Conservation (phyloP, 768 basidiomycete species). For the Lentinula edodes region DNA sequence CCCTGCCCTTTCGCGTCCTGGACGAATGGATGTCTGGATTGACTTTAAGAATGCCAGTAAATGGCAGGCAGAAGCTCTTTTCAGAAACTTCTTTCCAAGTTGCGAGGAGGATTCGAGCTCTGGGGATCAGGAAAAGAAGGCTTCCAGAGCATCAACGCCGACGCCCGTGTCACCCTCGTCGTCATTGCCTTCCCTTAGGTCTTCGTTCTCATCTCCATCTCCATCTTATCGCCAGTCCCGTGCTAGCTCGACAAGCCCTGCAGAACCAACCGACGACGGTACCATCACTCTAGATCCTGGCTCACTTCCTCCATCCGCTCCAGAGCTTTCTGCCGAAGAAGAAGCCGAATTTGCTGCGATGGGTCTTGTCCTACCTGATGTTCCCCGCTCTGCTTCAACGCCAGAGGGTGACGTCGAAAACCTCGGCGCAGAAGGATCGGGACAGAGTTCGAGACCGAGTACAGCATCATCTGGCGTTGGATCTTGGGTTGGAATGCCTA, state of each 20-base stretch:
- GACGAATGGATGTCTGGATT: constrained; percentile 90
- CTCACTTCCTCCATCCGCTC: neutral
- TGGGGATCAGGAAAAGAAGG: neutral
- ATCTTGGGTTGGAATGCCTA: neutral
- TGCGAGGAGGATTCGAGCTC: constrained; percentile 41
- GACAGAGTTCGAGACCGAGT: neutral
- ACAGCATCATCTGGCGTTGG: neutral
- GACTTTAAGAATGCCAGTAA: constrained; percentile 85
- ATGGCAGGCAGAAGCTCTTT: constrained; percentile 81
- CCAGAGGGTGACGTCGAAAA: neutral
- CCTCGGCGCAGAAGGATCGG: neutral
- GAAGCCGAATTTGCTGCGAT: constrained; percentile 42
- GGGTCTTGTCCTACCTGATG: constrained; percentile 24
- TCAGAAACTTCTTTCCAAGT: constrained; percentile 88
- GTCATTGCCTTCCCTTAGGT: neutral
- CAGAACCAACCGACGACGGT: neutral
- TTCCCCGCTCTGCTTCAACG: neutral
- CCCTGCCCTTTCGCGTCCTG: constrained; percentile 86
- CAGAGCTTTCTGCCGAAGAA: constrained; percentile 7
- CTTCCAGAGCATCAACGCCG: neutral
- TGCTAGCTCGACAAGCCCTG: neutral
- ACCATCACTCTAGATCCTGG: neutral
- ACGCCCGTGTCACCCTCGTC: neutral
- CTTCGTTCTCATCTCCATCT: neutral
- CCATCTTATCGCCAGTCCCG: neutral